A percentile compares a stretch with the other conserved stretches of the same genome.
Evolutionary conservation across 1,139 yeast species (phyloP).

Genomic region (Arxiozyma slooffiae): DNA sequence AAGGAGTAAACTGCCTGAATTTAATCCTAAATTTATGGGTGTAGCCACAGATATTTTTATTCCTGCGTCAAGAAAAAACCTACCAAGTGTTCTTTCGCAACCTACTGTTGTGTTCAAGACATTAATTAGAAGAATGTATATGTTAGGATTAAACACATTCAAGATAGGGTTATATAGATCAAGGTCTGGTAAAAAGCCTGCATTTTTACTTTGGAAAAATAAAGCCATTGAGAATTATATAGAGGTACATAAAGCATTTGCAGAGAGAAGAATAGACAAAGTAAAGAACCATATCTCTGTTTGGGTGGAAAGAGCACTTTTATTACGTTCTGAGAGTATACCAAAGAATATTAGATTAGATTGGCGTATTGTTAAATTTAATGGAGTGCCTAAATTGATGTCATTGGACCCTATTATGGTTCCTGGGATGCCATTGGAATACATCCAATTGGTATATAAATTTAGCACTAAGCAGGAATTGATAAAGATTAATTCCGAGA

Average conservation of each 20-base stretch:
- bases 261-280: constrained; percentile 37
- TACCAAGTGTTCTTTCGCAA: constrained; percentile 36
- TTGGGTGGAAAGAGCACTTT: constrained; percentile 54
- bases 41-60: constrained; percentile 40
- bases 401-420: constrained; percentile 61
- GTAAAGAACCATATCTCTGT: constrained; percentile 41
- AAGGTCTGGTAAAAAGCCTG: constrained; percentile 54
- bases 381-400: constrained; percentile 60
- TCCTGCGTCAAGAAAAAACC: constrained; percentile 39
- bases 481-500: constrained; percentile 39
- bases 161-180: constrained; percentile 56
- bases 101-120: constrained; percentile 37
- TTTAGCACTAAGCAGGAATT: constrained; percentile 67
- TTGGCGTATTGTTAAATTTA: constrained; percentile 71
- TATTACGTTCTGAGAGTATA: constrained; percentile 41
- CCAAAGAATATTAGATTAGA: constrained; percentile 52
- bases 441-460: constrained; percentile 66
- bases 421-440: constrained; percentile 49
- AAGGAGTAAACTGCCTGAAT: constrained; percentile 11
- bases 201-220: constrained; percentile 63
- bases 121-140: constrained; percentile 41
- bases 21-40: constrained; percentile 37
- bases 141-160: constrained; percentile 52
- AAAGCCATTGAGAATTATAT: constrained; percentile 58
- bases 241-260: constrained; percentile 59